A percentile compares a stretch with the other conserved stretches of the same genome.
These are phyloP conservation scores for Kurtzmaniella fragi DNA, from an alignment of 805 yeast species.

Conservation along the genomic window DNA sequence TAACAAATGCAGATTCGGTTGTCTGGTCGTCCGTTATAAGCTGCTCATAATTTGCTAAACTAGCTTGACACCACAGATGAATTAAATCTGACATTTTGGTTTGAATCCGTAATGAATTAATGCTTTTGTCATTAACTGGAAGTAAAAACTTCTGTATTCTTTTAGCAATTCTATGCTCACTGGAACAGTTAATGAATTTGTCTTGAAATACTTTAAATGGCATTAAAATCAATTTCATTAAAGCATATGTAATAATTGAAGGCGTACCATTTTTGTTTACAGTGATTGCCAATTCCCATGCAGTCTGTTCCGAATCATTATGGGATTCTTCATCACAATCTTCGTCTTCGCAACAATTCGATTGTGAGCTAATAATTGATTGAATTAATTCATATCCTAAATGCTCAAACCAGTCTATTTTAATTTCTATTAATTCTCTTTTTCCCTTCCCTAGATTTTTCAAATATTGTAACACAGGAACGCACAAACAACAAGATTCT, in stretches of 20 bases:
- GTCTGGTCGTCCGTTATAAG: no score
- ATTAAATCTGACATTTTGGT: slow-evolving; percentile 2
- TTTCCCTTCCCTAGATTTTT: slow-evolving; percentile 17
- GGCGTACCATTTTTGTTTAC: slow-evolving; percentile 40
- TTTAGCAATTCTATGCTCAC: slow-evolving; percentile 16
- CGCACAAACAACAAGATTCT: slow-evolving; percentile 56
- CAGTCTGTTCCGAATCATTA: slow-evolving; percentile 21
- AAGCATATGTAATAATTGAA: slow-evolving; percentile 40
- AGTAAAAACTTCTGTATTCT: slow-evolving; percentile 15
- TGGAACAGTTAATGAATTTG: slow-evolving; percentile 14
- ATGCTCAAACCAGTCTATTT: slow-evolving; percentile 46
- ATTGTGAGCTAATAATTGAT: slow-evolving; percentile 5
- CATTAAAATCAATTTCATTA: slow-evolving; percentile 21
- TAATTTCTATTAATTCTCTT: slow-evolving; percentile 26
- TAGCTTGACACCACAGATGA: slow-evolving; percentile 20
- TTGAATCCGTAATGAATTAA: no score
- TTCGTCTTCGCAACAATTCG: slow-evolving; percentile 12
- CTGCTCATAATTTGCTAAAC: slow-evolving; percentile 15
- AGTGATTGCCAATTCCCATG: slow-evolving; percentile 43
- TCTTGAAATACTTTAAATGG: slow-evolving; percentile 21
- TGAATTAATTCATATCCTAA: slow-evolving; percentile 37
- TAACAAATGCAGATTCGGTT: no score
- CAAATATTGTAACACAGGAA: slow-evolving; percentile 36
- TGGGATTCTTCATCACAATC: slow-evolving; percentile 4
- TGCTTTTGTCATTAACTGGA: slow-evolving; percentile 4